These are phyloP conservation scores for Rosa multiflora DNA, from an alignment of 306 rosid species.

Conservation along the genomic window DNA sequence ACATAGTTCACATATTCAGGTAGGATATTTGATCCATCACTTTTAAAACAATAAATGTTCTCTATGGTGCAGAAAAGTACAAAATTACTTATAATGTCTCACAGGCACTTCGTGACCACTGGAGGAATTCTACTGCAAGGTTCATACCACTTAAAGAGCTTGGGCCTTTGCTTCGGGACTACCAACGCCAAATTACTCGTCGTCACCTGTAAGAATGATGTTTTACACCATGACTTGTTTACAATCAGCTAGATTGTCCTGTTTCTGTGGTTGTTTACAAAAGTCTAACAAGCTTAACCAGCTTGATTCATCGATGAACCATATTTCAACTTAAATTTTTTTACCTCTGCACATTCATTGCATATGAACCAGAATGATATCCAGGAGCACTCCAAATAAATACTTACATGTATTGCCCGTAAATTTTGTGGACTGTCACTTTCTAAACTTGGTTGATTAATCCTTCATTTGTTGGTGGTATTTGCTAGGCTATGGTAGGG, in stretches of 20 bases:
- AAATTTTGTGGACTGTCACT: background rate
- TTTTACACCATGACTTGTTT: constrained; percentile 18
- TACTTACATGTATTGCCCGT: background rate
- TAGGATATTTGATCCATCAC: background rate
- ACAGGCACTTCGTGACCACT: constrained; percentile 70
- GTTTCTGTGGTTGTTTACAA: background rate
- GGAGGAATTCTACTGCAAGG: constrained; percentile 72
- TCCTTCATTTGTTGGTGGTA: background rate
- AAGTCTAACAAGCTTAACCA: too few species aligned
- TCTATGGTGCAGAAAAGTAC: background rate
- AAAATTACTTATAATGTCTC: constrained; percentile 32
- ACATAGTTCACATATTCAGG: constrained; percentile 36
- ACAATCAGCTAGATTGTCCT: background rate
- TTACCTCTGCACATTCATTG: background rate
- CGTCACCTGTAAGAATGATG: constrained; percentile 54
- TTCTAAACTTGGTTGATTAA: constrained; percentile 1
- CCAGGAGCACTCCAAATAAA: background rate
- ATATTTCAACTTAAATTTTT: background rate
- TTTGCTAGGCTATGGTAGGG: too few species aligned
- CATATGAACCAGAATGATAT: background rate
- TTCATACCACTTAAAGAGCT: constrained; percentile 68
- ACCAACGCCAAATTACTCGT: constrained; percentile 62
- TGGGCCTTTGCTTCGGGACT: constrained; percentile 90
- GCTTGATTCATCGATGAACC: background rate
- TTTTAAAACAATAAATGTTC: background rate